Evolutionary conservation across 106 monocot species (phyloP), one percentile per base, ranked within the genome.

Genomic region (Hemerocallis citrina): DNA sequence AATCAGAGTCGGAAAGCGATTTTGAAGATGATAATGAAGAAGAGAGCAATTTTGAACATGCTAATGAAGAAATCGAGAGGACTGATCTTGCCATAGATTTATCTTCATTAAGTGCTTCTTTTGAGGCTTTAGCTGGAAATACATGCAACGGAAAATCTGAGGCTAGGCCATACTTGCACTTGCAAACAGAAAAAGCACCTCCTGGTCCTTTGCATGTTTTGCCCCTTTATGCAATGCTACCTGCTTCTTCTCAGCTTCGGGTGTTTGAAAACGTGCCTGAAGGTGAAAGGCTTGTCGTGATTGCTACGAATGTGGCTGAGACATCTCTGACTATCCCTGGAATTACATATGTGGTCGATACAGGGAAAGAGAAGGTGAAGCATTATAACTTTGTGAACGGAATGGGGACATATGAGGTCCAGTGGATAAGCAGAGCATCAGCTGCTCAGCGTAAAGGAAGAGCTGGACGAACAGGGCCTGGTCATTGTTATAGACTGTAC

Each of bases 361-460:
- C 87, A 25, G 98, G 98, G 30, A 98, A 92, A 85, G 88, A 82
- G 74, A 62, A 98, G 72, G 92, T 85, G 24, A 98, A 80, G 74
- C 79, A 73, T 66, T 98, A 98, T 37, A 74, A 85, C 41, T 64
- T 79, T 54, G 39, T 61, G 7, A 85, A 62, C 67, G 92, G 98
- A 40, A 81, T 88, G 52, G 88, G 82, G 30, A 69, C 57, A 32
- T 91, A 70, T 71, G 87, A 92, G 70, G 67, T 92, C 17, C 77
- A 73, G 61, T 98, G 91, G 98, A 98, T 92, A 73, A 98, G 98
- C 74, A 92, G 85, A 62, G 98, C 98, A 23, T 98, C 98, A 34
- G 98, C 98, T 59, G 78, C 81, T 47, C 88, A 98, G 57, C 75
- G 92, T 65, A 68, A 84, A 22, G 98, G 98, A 67, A 79, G 98